phyloP scores from a whole-genome alignment of 106 monocot species.

The Ottelia alismoides region DNA sequence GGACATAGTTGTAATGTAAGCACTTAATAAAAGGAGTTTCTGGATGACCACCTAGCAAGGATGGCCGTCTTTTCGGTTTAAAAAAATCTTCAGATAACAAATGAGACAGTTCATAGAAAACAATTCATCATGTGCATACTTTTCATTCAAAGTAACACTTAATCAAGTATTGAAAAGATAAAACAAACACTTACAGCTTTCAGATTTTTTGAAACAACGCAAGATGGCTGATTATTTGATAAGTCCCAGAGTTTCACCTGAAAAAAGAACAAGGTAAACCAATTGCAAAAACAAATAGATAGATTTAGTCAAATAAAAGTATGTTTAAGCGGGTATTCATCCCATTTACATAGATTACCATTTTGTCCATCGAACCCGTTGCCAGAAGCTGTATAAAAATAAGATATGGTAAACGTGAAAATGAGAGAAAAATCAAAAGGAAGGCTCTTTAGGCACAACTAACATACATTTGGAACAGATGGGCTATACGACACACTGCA shows the following conservation, averaged over 20 bases:
- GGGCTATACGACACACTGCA: constrained; percentile 50
- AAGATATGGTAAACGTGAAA: no score
- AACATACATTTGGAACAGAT: constrained; percentile 44
- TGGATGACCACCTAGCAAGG: no score
- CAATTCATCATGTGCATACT: no score
- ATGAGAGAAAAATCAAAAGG: neutral
- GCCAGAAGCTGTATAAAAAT: constrained; percentile 59
- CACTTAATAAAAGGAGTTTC: no score
- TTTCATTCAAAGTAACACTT: no score
- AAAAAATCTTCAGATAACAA: no score
- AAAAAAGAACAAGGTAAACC: neutral
- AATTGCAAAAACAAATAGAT: neutral
- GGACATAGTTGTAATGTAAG: no score
- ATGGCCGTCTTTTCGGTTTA: no score
- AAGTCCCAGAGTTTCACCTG: constrained; percentile 87
- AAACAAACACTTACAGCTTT: constrained; percentile 75
- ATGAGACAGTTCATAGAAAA: no score
- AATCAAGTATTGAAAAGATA: no score
- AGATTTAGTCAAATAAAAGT: neutral
- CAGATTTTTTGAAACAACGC: constrained; percentile 44
- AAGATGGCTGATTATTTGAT: constrained; percentile 77
- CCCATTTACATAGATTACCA: constrained; percentile 21
- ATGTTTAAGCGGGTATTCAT: no score
- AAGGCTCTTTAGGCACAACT: no score
- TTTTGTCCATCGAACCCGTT: constrained; percentile 75